Conservation (phyloP, 2,329 filamentous ascomycete genomes). For the Colletotrichum theobromicola region DNA sequence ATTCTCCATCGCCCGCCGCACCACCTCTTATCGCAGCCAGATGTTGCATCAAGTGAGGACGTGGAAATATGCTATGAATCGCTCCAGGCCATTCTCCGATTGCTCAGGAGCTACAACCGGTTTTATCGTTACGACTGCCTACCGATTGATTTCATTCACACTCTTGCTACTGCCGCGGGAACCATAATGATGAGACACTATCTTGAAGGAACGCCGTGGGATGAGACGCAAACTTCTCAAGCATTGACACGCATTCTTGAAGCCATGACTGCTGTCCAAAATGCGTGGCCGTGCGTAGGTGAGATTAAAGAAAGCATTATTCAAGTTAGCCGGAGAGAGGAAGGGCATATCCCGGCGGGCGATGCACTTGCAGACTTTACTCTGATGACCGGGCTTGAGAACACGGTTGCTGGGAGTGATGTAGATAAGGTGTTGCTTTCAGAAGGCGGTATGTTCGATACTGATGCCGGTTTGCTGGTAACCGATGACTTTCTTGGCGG, state of each 20-base stretch:
- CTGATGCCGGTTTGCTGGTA: background rate
- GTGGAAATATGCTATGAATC: constrained; percentile 57
- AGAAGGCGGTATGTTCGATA: background rate
- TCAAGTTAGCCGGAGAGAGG: background rate
- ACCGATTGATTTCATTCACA: constrained; percentile 51
- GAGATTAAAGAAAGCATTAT: constrained; percentile 43
- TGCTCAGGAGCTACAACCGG: constrained; percentile 48
- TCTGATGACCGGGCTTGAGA: background rate
- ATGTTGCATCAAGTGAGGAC: constrained; percentile 45
- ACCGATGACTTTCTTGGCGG: constrained; percentile 3
- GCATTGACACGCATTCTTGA: constrained; percentile 54
- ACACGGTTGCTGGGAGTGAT: background rate
- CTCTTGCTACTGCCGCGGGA: constrained; percentile 50
- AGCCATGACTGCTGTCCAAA: constrained; percentile 56
- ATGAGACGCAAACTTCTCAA: constrained; percentile 50
- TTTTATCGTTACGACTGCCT: constrained; percentile 38
- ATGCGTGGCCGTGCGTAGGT: constrained; percentile 50
- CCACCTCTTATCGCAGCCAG: constrained; percentile 44
- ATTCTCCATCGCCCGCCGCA: constrained; percentile 55
- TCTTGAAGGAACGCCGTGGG: constrained; percentile 43
- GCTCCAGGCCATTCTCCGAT: constrained; percentile 46
- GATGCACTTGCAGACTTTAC: background rate
- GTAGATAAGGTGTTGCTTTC: background rate
- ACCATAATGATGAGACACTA: constrained; percentile 52
- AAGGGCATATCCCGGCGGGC: background rate